Evolutionary conservation across 108 stramenopile species (phyloP), one percentile per base, ranked within the genome.

Genomic region (Epipyxis sp.): DNA sequence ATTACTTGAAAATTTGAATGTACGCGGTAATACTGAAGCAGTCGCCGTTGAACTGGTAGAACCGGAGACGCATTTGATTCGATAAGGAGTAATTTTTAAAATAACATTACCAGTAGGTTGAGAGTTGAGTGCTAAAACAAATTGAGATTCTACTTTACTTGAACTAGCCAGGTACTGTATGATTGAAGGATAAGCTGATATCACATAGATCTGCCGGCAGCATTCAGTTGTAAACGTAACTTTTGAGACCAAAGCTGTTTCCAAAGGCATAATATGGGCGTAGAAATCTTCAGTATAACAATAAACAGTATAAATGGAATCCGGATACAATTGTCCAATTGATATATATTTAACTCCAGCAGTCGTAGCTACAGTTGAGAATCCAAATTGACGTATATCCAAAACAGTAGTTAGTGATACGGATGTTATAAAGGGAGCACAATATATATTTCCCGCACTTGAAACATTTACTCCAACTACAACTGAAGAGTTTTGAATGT

Each of bases 261-360:
- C 6, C 61, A 65, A 65, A 29, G 61, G 61, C 61, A 65, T 65
- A 6, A 25, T 6, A 37, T 65, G 61, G 6, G 30, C 30, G 13
- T 32, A 32, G 61, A 65, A 65, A 32, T 65, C 61, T 32, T 29
- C 61, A 13, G 61, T 65, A 32, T 37, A 29, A 37, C 61, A 65
- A 37, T 32, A 65, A 10, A 65, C 61, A 37, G 25, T 32, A 32
- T 65, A 65, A 37, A 32, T 65, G 6, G 54, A 20, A 16, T 57
- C 34, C 25, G 3, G 61, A 65, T 35, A 32, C 30, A 65, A 3
- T 35, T 25, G 10, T 16, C 61, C 61, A 13, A 16, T 37, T 16
- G 3, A 65, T 35, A 16, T 10, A 37, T 13, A 37, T 25, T 65
- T 16, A 32, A 29, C 34, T 65, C 34, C 61, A 37, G 30, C 61